Percentiles rank a stretch among this genome's conserved stretches.
phyloP scores from a whole-genome alignment of 768 basidiomycete genomes.

The Suillus discolor region DNA sequence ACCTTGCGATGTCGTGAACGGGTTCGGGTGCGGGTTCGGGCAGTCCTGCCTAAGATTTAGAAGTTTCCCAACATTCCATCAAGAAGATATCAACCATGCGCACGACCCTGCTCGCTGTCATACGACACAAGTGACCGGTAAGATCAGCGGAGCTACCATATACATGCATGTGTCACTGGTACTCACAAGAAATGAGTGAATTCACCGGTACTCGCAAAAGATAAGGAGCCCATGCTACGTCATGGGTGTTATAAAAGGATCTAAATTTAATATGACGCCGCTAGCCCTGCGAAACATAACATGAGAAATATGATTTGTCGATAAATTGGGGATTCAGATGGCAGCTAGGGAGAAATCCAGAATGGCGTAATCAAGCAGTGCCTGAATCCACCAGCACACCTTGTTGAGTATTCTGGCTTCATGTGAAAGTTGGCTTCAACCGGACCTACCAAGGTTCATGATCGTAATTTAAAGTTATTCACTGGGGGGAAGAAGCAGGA shows the following conservation, averaged over 20 bases:
- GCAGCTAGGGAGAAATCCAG: not conserved
- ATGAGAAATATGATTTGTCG: not conserved
- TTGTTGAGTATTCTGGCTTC: not conserved
- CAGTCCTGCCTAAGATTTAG: too few relatives aligned
- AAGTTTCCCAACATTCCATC: not conserved
- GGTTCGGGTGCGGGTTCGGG: too few relatives aligned
- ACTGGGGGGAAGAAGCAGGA: not conserved
- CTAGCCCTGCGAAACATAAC: not conserved
- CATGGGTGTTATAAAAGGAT: not conserved
- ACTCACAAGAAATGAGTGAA: not conserved
- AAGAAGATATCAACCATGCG: not conserved
- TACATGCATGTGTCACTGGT: not conserved
- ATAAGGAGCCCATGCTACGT: not conserved
- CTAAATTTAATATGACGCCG: not conserved
- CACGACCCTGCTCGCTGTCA: not conserved
- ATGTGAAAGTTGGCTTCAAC: not conserved
- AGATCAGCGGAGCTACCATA: not conserved
- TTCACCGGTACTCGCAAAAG: not conserved
- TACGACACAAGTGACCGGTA: not conserved
- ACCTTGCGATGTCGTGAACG: too few relatives aligned
- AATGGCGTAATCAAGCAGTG: not conserved
- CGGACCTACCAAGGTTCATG: not conserved
- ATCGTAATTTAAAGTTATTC: slow-evolving; percentile 17
- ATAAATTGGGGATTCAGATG: not conserved
- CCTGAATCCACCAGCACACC: not conserved